Evolutionary conservation across 192 early-diverging fungal species (phyloP).

Genomic region (Umbelopsis vinacea): DNA sequence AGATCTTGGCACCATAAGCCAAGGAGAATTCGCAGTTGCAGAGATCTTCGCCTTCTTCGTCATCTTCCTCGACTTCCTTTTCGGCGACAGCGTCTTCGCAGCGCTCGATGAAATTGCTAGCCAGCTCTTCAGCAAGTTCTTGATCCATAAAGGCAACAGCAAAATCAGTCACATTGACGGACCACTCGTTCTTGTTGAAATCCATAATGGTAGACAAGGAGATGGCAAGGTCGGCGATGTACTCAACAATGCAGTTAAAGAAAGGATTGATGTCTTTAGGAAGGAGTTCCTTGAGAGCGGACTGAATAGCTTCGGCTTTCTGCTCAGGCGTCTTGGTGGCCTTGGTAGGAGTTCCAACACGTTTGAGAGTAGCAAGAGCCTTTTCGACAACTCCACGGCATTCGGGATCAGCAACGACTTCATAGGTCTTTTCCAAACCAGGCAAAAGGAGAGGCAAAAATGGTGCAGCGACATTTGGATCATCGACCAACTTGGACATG

Average conservation of each 20-base stretch:
- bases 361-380: constrained; percentile 69
- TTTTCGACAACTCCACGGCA: constrained; percentile 70
- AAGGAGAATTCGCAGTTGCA: constrained; percentile 84
- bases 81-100: constrained; percentile 53
- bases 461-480: constrained; percentile 77
- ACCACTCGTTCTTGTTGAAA: constrained; percentile 70
- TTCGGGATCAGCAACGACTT: constrained; percentile 80
- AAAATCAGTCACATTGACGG: constrained; percentile 58
- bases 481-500: constrained; percentile 89
- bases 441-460: constrained; percentile 82
- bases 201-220: constrained; percentile 64
- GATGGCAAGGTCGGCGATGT: constrained; percentile 63
- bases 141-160: constrained; percentile 59
- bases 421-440: constrained; percentile 75
- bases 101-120: constrained; percentile 48
- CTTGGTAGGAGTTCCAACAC: constrained; percentile 58
- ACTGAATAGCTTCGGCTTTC: constrained; percentile 49
- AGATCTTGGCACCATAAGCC: constrained; percentile 84
- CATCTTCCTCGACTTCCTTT: constrained; percentile 40
- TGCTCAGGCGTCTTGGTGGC: constrained; percentile 54
- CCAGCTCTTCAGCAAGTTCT: constrained; percentile 57
- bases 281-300: constrained; percentile 56
- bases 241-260: constrained; percentile 55
- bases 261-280: constrained; percentile 57
- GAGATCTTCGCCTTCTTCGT: constrained; percentile 60